Conservation (phyloP, 768 basidiomycete species). For the Leccinellum luteum region DNA sequence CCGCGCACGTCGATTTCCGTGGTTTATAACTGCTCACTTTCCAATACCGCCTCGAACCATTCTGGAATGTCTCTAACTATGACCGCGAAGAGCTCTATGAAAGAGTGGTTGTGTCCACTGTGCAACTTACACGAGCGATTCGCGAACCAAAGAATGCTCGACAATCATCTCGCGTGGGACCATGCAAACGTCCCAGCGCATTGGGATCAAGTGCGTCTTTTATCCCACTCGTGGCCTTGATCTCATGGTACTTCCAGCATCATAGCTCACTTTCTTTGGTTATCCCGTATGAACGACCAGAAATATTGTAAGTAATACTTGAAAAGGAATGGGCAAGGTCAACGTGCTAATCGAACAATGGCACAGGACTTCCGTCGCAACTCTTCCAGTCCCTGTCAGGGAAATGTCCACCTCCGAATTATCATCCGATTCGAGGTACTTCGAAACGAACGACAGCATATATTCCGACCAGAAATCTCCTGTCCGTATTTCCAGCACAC, state of each 20-base stretch:
- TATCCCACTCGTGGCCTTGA: not conserved
- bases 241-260: constrained; percentile 11
- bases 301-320: constrained; percentile 10
- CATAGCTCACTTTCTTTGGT: constrained; percentile 15
- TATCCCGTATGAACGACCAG: constrained; percentile 10
- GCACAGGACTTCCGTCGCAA: constrained; percentile 2
- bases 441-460: not conserved
- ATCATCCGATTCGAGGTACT: not conserved
- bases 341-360: not conserved
- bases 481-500: constrained; percentile 11
- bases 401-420: constrained; percentile 4
- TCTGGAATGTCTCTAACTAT: constrained; percentile 9
- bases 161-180: constrained; percentile 48
- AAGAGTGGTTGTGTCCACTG: constrained; percentile 50
- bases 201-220: constrained; percentile 37
- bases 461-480: constrained; percentile 5
- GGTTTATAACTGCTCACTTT: constrained; percentile 19
- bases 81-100: constrained; percentile 26
- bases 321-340: not conserved
- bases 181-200: constrained; percentile 39
- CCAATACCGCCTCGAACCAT: constrained; percentile 3
- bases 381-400: not conserved
- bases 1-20: constrained; percentile 23
- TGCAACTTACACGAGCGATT: constrained; percentile 48
- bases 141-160: constrained; percentile 40